These are phyloP conservation scores for Quercus gilva DNA, from an alignment of 306 rosid species.

Conservation along the genomic window DNA sequence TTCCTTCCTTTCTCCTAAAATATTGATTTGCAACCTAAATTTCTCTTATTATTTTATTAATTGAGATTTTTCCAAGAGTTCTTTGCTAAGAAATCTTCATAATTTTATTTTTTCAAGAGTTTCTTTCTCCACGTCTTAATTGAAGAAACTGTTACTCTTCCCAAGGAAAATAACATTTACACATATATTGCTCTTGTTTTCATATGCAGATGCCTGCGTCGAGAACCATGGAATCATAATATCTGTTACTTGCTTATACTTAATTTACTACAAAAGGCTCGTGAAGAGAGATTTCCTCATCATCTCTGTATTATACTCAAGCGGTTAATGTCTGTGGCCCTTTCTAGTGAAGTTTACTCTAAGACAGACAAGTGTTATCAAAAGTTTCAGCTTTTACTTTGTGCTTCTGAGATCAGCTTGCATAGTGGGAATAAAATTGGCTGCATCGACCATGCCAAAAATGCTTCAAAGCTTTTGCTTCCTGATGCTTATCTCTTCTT, in stretches of 20 bases:
- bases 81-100: background rate
- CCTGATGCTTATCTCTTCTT: conserved; percentile 64
- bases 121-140: background rate
- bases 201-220: conserved; percentile 70
- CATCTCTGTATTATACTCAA: conserved; percentile 55
- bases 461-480: conserved; percentile 61
- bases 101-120: background rate
- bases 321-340: conserved; percentile 60
- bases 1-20: background rate
- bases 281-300: conserved; percentile 84
- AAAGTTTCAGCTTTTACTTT: conserved; percentile 79
- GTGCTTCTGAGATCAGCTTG: conserved; percentile 89
- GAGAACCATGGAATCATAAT: conserved; percentile 81
- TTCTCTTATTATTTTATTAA: background rate
- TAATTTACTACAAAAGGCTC: conserved; percentile 78
- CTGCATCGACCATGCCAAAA: conserved; percentile 63
- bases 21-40: background rate
- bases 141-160: background rate
- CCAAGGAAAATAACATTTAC: conserved; percentile 3
- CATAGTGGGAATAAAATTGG: conserved; percentile 51
- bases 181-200: conserved; percentile 8
- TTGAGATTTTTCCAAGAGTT: background rate
- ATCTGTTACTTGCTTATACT: conserved; percentile 77
- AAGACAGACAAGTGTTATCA: conserved; percentile 34
- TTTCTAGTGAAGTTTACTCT: conserved; percentile 49